phyloP scores from a whole-genome alignment of 768 basidiomycete species.

The Russula brevipes region DNA sequence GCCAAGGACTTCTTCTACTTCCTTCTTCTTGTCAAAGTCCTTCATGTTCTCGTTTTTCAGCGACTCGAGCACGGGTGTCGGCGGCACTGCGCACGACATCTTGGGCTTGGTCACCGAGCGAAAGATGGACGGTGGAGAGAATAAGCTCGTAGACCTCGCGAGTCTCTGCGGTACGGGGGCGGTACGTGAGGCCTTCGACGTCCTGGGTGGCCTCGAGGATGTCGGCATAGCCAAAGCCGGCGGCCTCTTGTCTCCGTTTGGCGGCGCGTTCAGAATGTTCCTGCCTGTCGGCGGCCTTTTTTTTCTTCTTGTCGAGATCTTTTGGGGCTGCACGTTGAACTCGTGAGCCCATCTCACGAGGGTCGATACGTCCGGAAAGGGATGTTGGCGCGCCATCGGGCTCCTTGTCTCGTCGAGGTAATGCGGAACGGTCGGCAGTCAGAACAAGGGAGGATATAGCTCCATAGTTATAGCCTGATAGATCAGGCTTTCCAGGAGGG shows the following conservation, averaged over 20 bases:
- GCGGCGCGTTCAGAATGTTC: conserved; percentile 51
- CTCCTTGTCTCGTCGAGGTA: conserved; percentile 88
- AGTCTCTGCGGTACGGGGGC: conserved; percentile 91
- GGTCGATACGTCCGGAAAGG: conserved; percentile 84
- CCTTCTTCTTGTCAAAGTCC: conserved; percentile 97
- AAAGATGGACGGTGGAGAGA: conserved; percentile 71
- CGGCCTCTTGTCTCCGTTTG: conserved; percentile 57
- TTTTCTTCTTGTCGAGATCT: conserved; percentile 91
- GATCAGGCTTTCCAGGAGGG: conserved; percentile 57
- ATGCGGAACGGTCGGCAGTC: conserved; percentile 77
- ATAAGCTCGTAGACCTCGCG: conserved; percentile 92
- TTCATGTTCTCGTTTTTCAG: conserved; percentile 86
- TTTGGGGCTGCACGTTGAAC: conserved; percentile 78
- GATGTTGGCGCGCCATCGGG: conserved; percentile 95
- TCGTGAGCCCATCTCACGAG: conserved; percentile 89
- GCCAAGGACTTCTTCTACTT: conserved; percentile 77
- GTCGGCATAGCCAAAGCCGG: conserved; percentile 77
- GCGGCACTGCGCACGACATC: conserved; percentile 94
- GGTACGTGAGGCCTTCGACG: conserved; percentile 87
- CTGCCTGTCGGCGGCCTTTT: conserved; percentile 61
- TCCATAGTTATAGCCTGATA: conserved; percentile 92
- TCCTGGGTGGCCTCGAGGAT: conserved; percentile 93
- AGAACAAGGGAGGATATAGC: conserved; percentile 92
- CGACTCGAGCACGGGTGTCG: conserved; percentile 81
- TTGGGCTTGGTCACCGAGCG: conserved; percentile 91